Base-by-base conservation (phyloP, 495 filamentous ascomycete genomes). In the Penicillium goetzii region DNA sequence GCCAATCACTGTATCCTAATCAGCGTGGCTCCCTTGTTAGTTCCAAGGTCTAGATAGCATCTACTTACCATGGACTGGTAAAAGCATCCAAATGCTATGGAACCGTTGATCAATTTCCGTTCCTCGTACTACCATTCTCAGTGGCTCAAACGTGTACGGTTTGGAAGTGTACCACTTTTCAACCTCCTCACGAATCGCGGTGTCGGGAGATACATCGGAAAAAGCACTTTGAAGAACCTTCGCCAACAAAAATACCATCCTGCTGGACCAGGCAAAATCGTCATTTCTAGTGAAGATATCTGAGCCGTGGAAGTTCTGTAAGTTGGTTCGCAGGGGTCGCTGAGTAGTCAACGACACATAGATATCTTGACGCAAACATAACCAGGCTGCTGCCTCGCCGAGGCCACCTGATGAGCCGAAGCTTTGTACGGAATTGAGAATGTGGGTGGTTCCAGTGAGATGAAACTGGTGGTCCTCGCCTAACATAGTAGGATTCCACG, bases 391-490 rank as follows among this genome's bases (percentile, higher is more conserved):
- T 32, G 71, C 73, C 38, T 75, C 73, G 2, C 71, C 70, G 12
- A 75, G 40, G 15, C 73, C 71, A 28, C 73, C 71, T 0, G 65
- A 70, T 7, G 70, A 73, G 10, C 72, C 72, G 30, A 73, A 72
- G 0, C 61, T 66, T 6, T 68, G 70, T 23, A 75, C 61, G 1
- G 72, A 70, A 50, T 75, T 75, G 23, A 75, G 52, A 21, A 75
- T 73, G 49, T 64, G 71, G 4, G 70, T 70, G 45, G 70, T 69
- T 3, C 72, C 72, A 10, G 70, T 75, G 0, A 75, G 52, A 49
- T 75, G 70, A 28, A 75, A 73, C 43, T 73, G 70, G 33, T 75
- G 68, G 58, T 75, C 72, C 55, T 73, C 72, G 10, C 66, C 72
- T 74, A 51, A n/a, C 12, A 50, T 10, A 45, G 15, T 15, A 34